phyloP scores from a whole-genome alignment of 768 basidiomycete species.

The Podaxis rugospora region DNA sequence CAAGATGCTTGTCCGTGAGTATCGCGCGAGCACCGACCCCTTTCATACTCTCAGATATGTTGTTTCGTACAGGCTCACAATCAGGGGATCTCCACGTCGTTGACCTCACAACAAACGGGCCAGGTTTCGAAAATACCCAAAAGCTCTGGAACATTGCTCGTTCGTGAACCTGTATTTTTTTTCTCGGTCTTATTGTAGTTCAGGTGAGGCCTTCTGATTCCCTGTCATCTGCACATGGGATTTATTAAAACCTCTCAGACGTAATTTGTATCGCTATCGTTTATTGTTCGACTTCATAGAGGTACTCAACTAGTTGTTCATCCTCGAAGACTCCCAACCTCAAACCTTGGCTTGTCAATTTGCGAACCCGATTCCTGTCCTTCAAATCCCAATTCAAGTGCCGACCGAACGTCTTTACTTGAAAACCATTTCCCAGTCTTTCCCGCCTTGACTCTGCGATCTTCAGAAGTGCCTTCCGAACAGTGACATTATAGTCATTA shows the following conservation, averaged over 20 bases:
- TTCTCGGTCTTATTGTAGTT: background rate
- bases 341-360: background rate
- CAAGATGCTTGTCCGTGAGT: conserved; percentile 72
- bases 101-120: conserved; percentile 29
- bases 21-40: background rate
- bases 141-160: conserved; percentile 41
- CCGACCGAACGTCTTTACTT: background rate
- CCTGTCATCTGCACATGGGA: background rate
- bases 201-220: background rate
- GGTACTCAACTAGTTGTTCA: background rate
- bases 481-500: background rate
- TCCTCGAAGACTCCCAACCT: background rate
- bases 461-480: background rate
- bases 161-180: conserved; percentile 25
- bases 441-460: background rate
- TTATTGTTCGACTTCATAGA: background rate
- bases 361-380: background rate
- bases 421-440: background rate
- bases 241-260: background rate
- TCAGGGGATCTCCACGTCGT: conserved; percentile 43
- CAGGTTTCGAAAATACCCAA: conserved; percentile 33
- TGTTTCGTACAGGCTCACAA: conserved; percentile 35
- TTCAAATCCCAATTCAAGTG: background rate
- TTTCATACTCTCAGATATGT: background rate
- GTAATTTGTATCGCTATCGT: background rate